Conservation (phyloP, 768 basidiomycete species). For the Podaxis carcinomalis region DNA sequence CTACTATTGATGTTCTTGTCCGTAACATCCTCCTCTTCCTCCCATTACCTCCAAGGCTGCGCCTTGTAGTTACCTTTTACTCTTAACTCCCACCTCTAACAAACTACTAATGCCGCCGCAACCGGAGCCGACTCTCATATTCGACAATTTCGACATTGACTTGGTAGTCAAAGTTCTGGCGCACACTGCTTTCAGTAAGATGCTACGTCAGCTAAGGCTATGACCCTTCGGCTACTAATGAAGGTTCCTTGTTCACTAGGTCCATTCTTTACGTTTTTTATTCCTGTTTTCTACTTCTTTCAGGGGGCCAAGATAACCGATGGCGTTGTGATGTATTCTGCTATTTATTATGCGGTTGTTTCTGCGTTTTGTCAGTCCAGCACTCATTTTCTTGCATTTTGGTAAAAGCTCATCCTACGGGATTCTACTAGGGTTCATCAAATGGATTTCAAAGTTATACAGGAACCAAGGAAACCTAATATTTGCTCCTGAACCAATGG, state of each 20-base stretch:
- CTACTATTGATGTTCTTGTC: not conserved
- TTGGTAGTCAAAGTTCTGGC: conserved; percentile 73
- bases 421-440: conserved; percentile 50
- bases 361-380: conserved; percentile 61
- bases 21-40: not conserved
- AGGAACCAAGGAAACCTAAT: conserved; percentile 69
- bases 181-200: conserved; percentile 77
- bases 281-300: conserved; percentile 76
- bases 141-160: conserved; percentile 74
- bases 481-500: conserved; percentile 53
- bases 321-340: conserved; percentile 45
- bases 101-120: conserved; percentile 25
- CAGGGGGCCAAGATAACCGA: conserved; percentile 55
- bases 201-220: not conserved
- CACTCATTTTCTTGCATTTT: not conserved
- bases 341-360: conserved; percentile 53
- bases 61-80: conserved; percentile 19
- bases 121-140: conserved; percentile 45
- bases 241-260: conserved; percentile 36
- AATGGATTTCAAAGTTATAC: conserved; percentile 69
- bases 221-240: not conserved
- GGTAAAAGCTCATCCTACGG: not conserved
- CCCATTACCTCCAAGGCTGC: conserved; percentile 20
- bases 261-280: conserved; percentile 79
- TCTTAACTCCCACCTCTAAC: not conserved